Evolutionary conservation across 73 alveolate genomes (phyloP).

Genomic region (Paraurostyla sp.): DNA sequence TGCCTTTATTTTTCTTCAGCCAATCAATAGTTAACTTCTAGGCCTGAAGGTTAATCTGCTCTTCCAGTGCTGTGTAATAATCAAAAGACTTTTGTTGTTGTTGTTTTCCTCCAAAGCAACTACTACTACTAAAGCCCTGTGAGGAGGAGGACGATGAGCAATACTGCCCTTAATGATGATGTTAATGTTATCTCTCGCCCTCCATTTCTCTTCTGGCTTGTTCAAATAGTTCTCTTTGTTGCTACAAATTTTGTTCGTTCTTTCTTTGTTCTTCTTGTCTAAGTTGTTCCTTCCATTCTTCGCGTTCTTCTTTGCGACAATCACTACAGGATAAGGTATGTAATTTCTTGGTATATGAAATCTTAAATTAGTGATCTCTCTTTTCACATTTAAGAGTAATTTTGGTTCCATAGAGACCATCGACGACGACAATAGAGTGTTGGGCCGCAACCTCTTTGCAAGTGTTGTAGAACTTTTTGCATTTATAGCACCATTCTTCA

Average conservation of each 20-base stretch:
- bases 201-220: slow-evolving; percentile 56
- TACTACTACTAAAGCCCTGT: slow-evolving; percentile 19
- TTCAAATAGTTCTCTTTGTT: slow-evolving; percentile 67
- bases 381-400: slow-evolving; percentile 38
- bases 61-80: slow-evolving; percentile 56
- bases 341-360: slow-evolving; percentile 41
- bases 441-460: slow-evolving; percentile 70
- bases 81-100: background rate
- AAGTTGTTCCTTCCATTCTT: slow-evolving; percentile 70
- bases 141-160: slow-evolving; percentile 59
- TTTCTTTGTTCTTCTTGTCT: slow-evolving; percentile 46
- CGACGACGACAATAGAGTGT: slow-evolving; percentile 15
- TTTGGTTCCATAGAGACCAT: slow-evolving; percentile 14
- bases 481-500: slow-evolving; percentile 75
- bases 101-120: background rate
- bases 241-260: slow-evolving; percentile 24
- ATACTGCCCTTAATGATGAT: slow-evolving; percentile 1
- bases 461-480: slow-evolving; percentile 67
- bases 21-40: slow-evolving; percentile 45
- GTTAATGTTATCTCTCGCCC: background rate
- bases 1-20: slow-evolving; percentile 17
- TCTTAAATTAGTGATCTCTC: slow-evolving; percentile 48
- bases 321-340: slow-evolving; percentile 44
- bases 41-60: slow-evolving; percentile 52
- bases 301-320: slow-evolving; percentile 66